A percentile compares a stretch with the other conserved stretches of the same genome.
Conservation (phyloP, 495 filamentous ascomycete species). For the Annulohypoxylon moriforme region DNA sequence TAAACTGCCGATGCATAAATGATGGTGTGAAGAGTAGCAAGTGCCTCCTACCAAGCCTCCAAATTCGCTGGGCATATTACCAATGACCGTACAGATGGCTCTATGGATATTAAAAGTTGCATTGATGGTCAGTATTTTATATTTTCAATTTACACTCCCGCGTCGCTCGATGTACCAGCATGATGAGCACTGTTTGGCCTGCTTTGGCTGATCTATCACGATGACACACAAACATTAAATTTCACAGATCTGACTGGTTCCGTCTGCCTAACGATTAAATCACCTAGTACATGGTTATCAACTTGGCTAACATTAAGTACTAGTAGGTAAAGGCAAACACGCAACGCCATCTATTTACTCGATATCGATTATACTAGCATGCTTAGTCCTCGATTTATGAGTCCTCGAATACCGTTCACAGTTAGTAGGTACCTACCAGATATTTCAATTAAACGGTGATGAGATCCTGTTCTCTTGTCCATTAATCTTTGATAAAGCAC, state of each 20-base stretch:
- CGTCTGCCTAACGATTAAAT: not conserved
- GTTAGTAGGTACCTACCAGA: too few species aligned
- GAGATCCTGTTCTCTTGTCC: too few species aligned
- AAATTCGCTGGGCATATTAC: not conserved
- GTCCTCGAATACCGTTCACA: too few species aligned
- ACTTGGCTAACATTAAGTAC: not conserved
- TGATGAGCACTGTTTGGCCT: conserved; percentile 27
- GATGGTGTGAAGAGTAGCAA: too few species aligned
- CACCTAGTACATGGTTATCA: not conserved
- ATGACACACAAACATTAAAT: conserved; percentile 17
- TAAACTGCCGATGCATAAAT: not conserved
- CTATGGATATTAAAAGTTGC: not conserved
- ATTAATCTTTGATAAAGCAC: too few species aligned
- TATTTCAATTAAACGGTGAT: too few species aligned
- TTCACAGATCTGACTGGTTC: conserved; percentile 18
- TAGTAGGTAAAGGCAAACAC: not conserved
- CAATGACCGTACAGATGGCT: not conserved
- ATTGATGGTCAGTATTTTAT: not conserved
- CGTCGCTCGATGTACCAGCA: not conserved
- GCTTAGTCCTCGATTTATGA: too few species aligned
- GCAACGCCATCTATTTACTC: too few species aligned
- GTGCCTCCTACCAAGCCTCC: not conserved
- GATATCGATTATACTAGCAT: too few species aligned
- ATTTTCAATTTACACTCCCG: not conserved
- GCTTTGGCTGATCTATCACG: conserved; percentile 29